phyloP scores from a whole-genome alignment of 805 yeast genomes.

The Candida chilensis region DNA sequence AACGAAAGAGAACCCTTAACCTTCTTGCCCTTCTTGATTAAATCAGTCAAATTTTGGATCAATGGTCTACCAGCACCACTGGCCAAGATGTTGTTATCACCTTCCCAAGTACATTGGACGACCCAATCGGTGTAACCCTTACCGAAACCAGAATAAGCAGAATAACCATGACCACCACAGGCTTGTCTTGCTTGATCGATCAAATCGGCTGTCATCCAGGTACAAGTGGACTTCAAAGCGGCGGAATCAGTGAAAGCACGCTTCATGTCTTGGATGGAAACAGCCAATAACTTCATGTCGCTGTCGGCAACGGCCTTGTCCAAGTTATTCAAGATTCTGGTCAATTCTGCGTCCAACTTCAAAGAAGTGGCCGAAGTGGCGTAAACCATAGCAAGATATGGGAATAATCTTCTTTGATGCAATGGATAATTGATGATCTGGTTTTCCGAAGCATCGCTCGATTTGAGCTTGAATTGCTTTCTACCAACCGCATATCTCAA shows the following conservation, averaged over 20 bases:
- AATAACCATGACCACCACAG: constrained; percentile 95
- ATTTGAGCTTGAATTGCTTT: constrained; percentile 61
- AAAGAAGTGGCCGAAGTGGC: constrained; percentile 67
- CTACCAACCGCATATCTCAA: constrained; percentile 84
- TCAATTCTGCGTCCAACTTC: constrained; percentile 46
- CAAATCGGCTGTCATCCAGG: constrained; percentile 75
- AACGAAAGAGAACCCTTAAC: constrained; percentile 40
- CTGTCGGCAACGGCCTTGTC: constrained; percentile 44
- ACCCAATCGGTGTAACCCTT: constrained; percentile 88
- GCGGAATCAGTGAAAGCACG: constrained; percentile 79
- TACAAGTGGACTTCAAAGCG: constrained; percentile 78
- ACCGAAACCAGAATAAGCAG: constrained; percentile 87
- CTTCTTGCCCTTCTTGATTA: constrained; percentile 27
- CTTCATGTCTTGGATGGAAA: constrained; percentile 56
- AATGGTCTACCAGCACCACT: constrained; percentile 79
- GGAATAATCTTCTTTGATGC: constrained; percentile 82
- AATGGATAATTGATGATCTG: constrained; percentile 80
- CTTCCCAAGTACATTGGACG: constrained; percentile 99
- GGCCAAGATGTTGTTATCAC: constrained; percentile 84
- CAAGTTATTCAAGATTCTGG: constrained; percentile 38
- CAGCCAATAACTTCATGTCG: constrained; percentile 31
- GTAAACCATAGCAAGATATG: constrained; percentile 74
- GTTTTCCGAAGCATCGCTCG: constrained; percentile 38
- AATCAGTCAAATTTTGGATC: constrained; percentile 35
- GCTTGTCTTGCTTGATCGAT: constrained; percentile 90